Evolutionary conservation across 2,329 filamentous ascomycete genomes (phyloP), one percentile per base, ranked within the genome.

Genomic region (Cladobotryum protrusum): DNA sequence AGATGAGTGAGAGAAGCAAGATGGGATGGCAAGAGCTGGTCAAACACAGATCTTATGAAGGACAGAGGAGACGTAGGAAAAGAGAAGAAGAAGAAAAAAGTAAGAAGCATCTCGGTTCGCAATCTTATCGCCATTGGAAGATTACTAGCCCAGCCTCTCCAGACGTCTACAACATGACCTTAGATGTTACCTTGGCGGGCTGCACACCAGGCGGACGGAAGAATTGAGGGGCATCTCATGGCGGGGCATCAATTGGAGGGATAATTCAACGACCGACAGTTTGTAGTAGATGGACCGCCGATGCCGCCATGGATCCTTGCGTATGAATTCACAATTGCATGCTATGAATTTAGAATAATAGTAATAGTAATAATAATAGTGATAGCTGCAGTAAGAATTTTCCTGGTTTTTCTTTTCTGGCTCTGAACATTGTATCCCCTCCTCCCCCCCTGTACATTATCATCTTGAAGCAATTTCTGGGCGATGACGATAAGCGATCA

Each of bases 181-280:
- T 29, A 8, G 4, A 29, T 29, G 24, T 29, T 29, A 29, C 24
- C 24, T 29, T 34, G 13, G 18, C n/a, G n/a, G n/a, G n/a, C n/a
- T n/a, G n/a, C n/a, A n/a, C n/a, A 18, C 17, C 20, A 32, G 37
- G 35, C 36, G n/a, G 54, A 63, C 63, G 66, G 65, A 68, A 62
- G 57, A 67, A 67, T 66, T 67, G 65, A 66, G 63, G 65, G 65
- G 64, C 57, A 65, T 49, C 24, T 7, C 24, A 29, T 4, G 43
- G 56, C 48, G 56, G 58, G 56, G 52, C 51, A 49, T 43, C 51
- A 53, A 64, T 64, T 64, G 61, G 61, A 62, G 61, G 61, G 57
- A 59, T 58, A 55, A 48, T 49, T n/a, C 47, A 53, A 47, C 15
- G 45, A n/a, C 15, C 19, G 24, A 29, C 24, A 29, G 24, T n/a